A percentile compares a stretch with the other conserved stretches of the same genome.
Evolutionary conservation across 345 rosid genomes (phyloP).

Genomic region (Eucalyptus brandiana): DNA sequence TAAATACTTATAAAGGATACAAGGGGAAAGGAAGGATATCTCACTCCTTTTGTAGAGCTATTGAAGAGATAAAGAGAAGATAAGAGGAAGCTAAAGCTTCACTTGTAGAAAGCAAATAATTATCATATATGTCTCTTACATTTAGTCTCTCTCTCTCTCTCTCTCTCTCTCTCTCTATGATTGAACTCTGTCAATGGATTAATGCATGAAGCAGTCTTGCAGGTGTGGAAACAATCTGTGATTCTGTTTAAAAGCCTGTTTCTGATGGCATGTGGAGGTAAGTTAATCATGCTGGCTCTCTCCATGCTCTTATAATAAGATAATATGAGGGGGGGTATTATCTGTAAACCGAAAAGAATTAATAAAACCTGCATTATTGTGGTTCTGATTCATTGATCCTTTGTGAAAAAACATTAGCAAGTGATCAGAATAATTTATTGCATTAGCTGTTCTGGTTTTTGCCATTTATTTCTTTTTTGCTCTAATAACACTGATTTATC

Average conservation of each 20-base stretch:
- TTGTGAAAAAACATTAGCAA: not conserved
- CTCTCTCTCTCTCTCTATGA: not conserved
- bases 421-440: not conserved
- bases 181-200: not conserved
- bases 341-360: not conserved
- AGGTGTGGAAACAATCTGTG: not conserved
- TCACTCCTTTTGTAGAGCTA: not conserved
- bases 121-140: not conserved
- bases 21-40: not conserved
- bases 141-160: not conserved
- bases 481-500: not conserved
- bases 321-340: not conserved
- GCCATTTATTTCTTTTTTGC: not conserved
- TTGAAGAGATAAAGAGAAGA: not conserved
- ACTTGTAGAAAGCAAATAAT: not conserved
- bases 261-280: not conserved
- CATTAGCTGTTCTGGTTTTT: not conserved
- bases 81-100: not conserved
- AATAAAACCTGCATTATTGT: not conserved
- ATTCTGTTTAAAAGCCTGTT: not conserved
- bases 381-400: not conserved
- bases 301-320: not conserved
- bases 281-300: not conserved
- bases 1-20: not conserved
- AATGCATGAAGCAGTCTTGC: not conserved